Evolutionary conservation across 192 early-diverging fungal species (phyloP).

Genomic region (Funneliformis geosporum): DNA sequence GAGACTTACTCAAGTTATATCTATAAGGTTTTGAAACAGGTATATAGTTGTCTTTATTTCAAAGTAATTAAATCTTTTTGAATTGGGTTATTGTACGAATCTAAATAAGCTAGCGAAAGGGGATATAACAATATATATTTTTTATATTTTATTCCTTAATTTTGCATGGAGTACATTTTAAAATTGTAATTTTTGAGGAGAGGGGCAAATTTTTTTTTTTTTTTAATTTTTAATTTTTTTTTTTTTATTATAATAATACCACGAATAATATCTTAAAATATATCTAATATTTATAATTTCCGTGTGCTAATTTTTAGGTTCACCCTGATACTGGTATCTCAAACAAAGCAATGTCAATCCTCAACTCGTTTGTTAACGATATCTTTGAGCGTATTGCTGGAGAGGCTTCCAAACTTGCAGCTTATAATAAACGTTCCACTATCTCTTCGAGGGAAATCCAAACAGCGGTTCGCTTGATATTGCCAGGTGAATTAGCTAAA

Average conservation of each 20-base stretch:
- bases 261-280: background rate
- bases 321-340: slow-evolving; percentile 97
- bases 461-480: slow-evolving; percentile 63
- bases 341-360: slow-evolving; percentile 94
- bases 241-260: background rate
- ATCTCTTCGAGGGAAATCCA: slow-evolving; percentile 97
- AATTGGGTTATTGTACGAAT: background rate
- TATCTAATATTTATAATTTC: background rate
- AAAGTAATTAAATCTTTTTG: background rate
- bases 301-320: slow-evolving; percentile 34
- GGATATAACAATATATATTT: background rate
- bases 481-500: slow-evolving; percentile 92
- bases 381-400: slow-evolving; percentile 94
- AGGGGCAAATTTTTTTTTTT: background rate
- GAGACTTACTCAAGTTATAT: slow-evolving; percentile 84
- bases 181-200: too few species aligned
- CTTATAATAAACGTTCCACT: slow-evolving; percentile 95
- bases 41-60: background rate
- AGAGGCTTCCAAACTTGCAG: slow-evolving; percentile 81
- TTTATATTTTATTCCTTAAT: too few species aligned
- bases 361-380: slow-evolving; percentile 97
- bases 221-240: too few species aligned
- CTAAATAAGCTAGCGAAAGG: background rate
- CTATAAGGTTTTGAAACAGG: slow-evolving; percentile 97
- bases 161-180: too few species aligned